Percentiles rank a stretch among this genome's conserved stretches.
These are phyloP conservation scores for Durotheca rogersii DNA, from an alignment of 495 filamentous ascomycete genomes.

Conservation along the genomic window DNA sequence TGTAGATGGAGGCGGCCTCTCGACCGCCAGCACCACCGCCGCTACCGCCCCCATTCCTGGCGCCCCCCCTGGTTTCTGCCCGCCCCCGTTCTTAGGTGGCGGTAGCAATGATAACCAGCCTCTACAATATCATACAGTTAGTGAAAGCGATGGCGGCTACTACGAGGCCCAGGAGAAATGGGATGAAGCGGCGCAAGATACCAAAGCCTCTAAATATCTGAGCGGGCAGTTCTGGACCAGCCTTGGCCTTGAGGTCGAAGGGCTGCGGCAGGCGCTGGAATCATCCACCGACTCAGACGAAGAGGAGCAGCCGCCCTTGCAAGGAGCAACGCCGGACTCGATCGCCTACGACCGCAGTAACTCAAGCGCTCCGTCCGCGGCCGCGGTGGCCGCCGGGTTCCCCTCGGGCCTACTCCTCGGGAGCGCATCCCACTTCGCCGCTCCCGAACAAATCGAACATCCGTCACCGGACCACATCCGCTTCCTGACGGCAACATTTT, in stretches of 20 bases:
- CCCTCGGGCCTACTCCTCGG: constrained; percentile 52
- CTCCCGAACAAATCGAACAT: constrained; percentile 21
- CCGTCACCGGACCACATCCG: constrained; percentile 63
- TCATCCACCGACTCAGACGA: constrained; percentile 51
- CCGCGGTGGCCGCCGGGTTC: too few species aligned
- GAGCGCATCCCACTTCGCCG: constrained; percentile 41
- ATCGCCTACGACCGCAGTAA: constrained; percentile 41
- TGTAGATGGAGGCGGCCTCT: constrained; percentile 12
- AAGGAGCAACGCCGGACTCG: constrained; percentile 48
- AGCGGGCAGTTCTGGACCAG: constrained; percentile 78
- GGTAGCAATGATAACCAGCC: too few species aligned
- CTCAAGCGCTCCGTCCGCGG: constrained; percentile 57
- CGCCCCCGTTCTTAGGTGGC: too few species aligned
- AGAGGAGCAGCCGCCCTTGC: constrained; percentile 35
- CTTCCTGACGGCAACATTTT: constrained; percentile 57
- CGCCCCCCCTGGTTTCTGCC: too few species aligned
- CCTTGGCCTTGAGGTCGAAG: constrained; percentile 66
- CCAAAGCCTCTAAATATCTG: constrained; percentile 58
- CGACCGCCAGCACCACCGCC: too few species aligned
- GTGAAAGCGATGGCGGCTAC: constrained; percentile 47
- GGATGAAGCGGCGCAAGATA: constrained; percentile 22
- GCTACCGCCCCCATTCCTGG: too few species aligned
- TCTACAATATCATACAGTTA: too few species aligned
- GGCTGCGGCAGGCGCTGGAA: constrained; percentile 41
- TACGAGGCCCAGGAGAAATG: constrained; percentile 17